Evolutionary conservation across 2,329 filamentous ascomycete genomes (phyloP).

Genomic region (Penicillium sclerotiorum): DNA sequence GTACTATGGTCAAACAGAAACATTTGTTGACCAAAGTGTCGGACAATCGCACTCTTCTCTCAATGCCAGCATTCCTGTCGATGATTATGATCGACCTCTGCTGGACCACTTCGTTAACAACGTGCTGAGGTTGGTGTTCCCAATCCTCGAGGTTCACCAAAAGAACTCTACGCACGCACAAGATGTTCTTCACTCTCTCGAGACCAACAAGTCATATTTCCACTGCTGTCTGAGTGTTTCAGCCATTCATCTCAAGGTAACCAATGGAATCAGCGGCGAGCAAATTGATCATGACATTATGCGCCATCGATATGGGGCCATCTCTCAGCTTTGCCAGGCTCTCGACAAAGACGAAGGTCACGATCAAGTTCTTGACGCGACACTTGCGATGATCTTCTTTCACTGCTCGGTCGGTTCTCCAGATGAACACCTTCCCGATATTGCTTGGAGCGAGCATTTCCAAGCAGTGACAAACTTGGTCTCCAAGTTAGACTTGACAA

Average conservation of each 20-base stretch:
- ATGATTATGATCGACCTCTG: constrained; percentile 82
- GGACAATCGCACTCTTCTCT: constrained; percentile 57
- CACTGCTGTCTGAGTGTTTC: constrained; percentile 95
- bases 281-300: constrained; percentile 90
- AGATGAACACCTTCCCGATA: constrained; percentile 83
- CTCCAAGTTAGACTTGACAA: constrained; percentile 78
- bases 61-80: constrained; percentile 76
- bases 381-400: constrained; percentile 94
- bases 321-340: constrained; percentile 80
- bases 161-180: constrained; percentile 79
- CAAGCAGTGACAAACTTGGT: constrained; percentile 85
- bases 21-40: constrained; percentile 20
- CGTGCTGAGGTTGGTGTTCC: constrained; percentile 87
- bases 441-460: constrained; percentile 97
- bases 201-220: constrained; percentile 89
- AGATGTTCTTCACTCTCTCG: constrained; percentile 82
- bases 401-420: constrained; percentile 87
- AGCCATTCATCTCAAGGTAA: constrained; percentile 87
- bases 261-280: constrained; percentile 65
- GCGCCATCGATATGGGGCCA: constrained; percentile 85
- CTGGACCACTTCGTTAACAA: constrained; percentile 89
- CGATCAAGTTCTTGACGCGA: constrained; percentile 85
- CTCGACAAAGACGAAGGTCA: constrained; percentile 80
- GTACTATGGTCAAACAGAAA: constrained; percentile 38
- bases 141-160: constrained; percentile 86